Percentiles rank a stretch among this genome's conserved stretches.
Conservation (phyloP, 805 yeast species). For the Saccharomyces paradoxus region DNA sequence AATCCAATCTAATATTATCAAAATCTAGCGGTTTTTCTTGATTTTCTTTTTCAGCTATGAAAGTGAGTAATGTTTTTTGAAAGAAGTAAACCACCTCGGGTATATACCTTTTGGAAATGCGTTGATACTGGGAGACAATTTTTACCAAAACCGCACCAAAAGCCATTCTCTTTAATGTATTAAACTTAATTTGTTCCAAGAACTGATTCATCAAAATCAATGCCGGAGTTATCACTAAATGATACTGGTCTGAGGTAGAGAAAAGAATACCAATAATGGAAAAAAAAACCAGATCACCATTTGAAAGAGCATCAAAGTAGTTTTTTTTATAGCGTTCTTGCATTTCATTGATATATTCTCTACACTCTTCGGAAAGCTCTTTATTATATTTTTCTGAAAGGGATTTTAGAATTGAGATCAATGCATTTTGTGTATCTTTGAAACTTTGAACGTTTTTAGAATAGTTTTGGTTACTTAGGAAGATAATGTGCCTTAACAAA, state of each 20-base stretch:
- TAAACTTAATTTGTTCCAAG: conserved; percentile 44
- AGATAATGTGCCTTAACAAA: conserved; percentile 53
- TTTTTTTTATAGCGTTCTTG: conserved; percentile 42
- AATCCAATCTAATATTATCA: conserved; percentile 15
- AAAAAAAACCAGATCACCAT: conserved; percentile 55
- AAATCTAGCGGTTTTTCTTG: conserved; percentile 2
- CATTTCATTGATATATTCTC: conserved; percentile 48
- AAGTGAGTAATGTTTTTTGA: conserved; percentile 41
- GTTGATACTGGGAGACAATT: conserved; percentile 61
- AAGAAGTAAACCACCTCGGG: conserved; percentile 70
- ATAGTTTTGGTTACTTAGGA: conserved; percentile 36
- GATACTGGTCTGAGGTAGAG: conserved; percentile 94
- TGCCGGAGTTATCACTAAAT: conserved; percentile 81
- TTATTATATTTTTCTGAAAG: conserved; percentile 61
- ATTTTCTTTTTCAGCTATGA: conserved; percentile 24
- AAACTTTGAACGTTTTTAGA: conserved; percentile 30
- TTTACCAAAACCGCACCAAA: conserved; percentile 63
- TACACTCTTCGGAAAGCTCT: conserved; percentile 50
- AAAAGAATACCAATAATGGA: conserved; percentile 66
- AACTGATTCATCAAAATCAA: conserved; percentile 64
- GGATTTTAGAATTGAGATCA: conserved; percentile 42
- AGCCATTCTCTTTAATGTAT: conserved; percentile 37
- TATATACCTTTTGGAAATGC: conserved; percentile 65
- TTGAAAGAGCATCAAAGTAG: conserved; percentile 34
- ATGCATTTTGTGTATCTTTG: conserved; percentile 34